Base-by-base conservation (phyloP, 108 stramenopile species). In the Schizochytrium sp. region DNA sequence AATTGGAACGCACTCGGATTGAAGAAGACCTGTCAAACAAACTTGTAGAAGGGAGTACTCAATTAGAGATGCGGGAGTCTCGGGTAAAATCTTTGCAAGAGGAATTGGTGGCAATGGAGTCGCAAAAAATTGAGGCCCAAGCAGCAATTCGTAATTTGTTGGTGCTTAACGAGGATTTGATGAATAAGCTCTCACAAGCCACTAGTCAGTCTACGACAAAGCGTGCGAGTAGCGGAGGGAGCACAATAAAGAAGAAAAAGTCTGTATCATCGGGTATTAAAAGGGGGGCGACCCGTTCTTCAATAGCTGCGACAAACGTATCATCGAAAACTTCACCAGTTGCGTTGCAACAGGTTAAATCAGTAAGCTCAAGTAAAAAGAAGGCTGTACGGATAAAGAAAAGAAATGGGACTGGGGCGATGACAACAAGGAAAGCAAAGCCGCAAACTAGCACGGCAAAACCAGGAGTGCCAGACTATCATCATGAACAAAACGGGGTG, bases 91-190 rank as follows among this genome's bases (percentile, higher is more conserved):
- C 64, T 13, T 38, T 69, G 64, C 64, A 69, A 38, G 64, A 69
- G 44, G 64, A 69, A 15, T 44, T 69, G 19, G 64, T 69, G 10
- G 15, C 12, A 7, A 38, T 15, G 42, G 64, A 69, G 10, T 13
- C 64, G 7, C 64, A 69, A 69, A 69, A 69, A 44, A 69, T 69
- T 15, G 64, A 69, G 28, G 7, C 64, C 10, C 64, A 69, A 44
- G 64, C 64, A 7, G 64, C 64, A 7, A 69, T 69, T 15, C 64
- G 64, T 69, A 69, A 69, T 44, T 44, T 69, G 64, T 44, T 69
- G 1, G 19, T 69, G 19, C 28, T 69, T 8, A 69, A 69, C 3
- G 64, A 69, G 64, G 64, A 69, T 2, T 44, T 69, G 64, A 69
- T 69, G 64, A 69, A 69, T 15, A 69, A 69, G 44, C 2, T 69